Base-by-base conservation (phyloP, 176 grass and related monocot species). In the Rhynchospora tenuis region DNA sequence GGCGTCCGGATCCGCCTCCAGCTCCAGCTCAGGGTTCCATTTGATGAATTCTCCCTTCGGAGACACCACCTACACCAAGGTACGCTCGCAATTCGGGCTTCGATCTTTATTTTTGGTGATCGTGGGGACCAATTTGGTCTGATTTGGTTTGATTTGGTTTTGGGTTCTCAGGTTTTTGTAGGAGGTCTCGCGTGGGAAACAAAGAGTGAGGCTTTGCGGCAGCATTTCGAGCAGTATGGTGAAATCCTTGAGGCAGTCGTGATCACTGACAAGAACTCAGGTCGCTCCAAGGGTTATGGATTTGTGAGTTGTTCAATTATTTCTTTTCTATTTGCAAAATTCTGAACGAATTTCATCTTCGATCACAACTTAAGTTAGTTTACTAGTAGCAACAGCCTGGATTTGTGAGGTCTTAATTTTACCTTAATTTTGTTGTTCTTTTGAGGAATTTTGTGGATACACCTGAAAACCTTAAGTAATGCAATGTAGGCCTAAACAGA, bases 171-270 rank as follows among this genome's bases (percentile, higher is more conserved):
- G 80, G 89, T 98, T 44, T 98, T 98, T 81, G 93, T 98, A 1
- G 96, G 96, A 12, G 96, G 96, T 12, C 93, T 98, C 24, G 93
- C 96, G 13, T 98, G 96, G 96, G 96, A 98, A 88, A 98, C 96
- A 66, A 95, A 85, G 83, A 98, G 93, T 84, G 93, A 93, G 47
- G 79, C 82, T 51, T 86, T 98, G 63, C 86, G 91, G 64, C 93
- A 86, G 78, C 88, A 95, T 88, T 98, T 95, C 64, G 86, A 89
- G 68, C 93, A 57, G 52, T 98, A 89, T 85, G 96, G 96, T 14
- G 96, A 95, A 20, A 98, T 95, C 67, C 89, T 93, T 73, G 96
- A 98, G 86, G 96, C 96, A 64, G 96, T 95, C 72, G 96, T 98
- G 74, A 98, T 98, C 81, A 88, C 91, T 64, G 96, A 98, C 86